A percentile compares a stretch with the other conserved stretches of the same genome.
Conservation (phyloP, 208 protist genomes). For the Wallacemonas sp. region DNA sequence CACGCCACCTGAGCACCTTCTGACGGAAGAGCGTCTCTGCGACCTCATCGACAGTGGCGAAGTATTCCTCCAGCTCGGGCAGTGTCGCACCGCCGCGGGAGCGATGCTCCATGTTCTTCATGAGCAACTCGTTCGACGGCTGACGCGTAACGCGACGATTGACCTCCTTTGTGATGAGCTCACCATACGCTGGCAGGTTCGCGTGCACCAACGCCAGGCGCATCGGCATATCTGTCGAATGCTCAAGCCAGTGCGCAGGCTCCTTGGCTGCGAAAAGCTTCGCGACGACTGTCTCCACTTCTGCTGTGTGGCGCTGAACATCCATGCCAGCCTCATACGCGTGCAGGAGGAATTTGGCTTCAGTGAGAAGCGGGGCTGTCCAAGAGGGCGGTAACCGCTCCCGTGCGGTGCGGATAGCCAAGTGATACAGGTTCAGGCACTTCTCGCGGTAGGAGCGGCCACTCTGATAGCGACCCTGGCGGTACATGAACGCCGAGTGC, state of each 20-base stretch:
- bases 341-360: slow-evolving; percentile 80
- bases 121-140: slow-evolving; percentile 62
- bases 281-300: slow-evolving; percentile 73
- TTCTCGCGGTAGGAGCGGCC: slow-evolving; percentile 67
- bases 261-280: slow-evolving; percentile 68
- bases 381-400: slow-evolving; percentile 83
- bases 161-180: slow-evolving; percentile 70
- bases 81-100: slow-evolving; percentile 45
- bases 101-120: slow-evolving; percentile 70
- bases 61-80: slow-evolving; percentile 67
- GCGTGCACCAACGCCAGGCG: slow-evolving; percentile 78
- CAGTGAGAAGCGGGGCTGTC: slow-evolving; percentile 77
- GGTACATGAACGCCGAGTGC: slow-evolving; percentile 83
- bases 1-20: slow-evolving; percentile 79
- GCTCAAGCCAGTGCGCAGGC: slow-evolving; percentile 83
- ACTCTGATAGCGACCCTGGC: slow-evolving; percentile 76
- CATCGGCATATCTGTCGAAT: slow-evolving; percentile 69
- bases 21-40: slow-evolving; percentile 67
- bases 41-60: slow-evolving; percentile 53
- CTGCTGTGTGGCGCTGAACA: slow-evolving; percentile 51
- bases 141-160: slow-evolving; percentile 30
- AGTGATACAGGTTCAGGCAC: slow-evolving; percentile 79
- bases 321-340: slow-evolving; percentile 65
- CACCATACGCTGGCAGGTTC: slow-evolving; percentile 74
- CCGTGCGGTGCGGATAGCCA: slow-evolving; percentile 73